A percentile compares a stretch with the other conserved stretches of the same genome.
phyloP scores from a whole-genome alignment of 2,329 filamentous ascomycete genomes.

The Phoma sp. region DNA sequence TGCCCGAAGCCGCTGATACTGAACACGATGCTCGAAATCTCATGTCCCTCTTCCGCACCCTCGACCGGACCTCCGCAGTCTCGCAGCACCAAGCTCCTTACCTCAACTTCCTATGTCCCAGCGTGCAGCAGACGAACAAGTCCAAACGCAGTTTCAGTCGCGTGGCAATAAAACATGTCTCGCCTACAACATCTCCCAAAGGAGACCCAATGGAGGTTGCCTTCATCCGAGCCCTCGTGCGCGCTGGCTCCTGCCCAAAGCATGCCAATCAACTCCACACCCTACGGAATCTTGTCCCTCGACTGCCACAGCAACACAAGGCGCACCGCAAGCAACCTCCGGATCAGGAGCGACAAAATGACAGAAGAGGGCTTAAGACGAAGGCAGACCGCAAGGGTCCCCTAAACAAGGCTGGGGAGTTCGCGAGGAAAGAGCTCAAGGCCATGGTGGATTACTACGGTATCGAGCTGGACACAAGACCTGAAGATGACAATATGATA shows the following conservation, averaged over 20 bases:
- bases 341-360: conserved; percentile 11
- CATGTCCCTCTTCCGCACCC: conserved; percentile 67
- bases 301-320: conserved; percentile 2
- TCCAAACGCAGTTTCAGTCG: conserved; percentile 28
- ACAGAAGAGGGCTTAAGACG: conserved; percentile 13
- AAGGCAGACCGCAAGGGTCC: conserved; percentile 22
- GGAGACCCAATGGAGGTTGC: conserved; percentile 55
- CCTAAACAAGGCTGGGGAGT: conserved; percentile 34
- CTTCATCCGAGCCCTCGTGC: conserved; percentile 61
- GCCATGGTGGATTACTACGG: conserved; percentile 58
- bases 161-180: conserved; percentile 20
- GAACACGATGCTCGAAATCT: conserved; percentile 65
- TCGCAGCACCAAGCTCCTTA: conserved; percentile 46
- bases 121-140: conserved; percentile 1
- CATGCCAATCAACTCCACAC: conserved; percentile 51
- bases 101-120: conserved; percentile 44
- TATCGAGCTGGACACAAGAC: conserved; percentile 28
- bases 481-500: conserved; percentile 34
- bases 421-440: conserved; percentile 52
- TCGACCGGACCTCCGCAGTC: conserved; percentile 59
- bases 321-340: not conserved
- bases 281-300: conserved; percentile 13
- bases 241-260: conserved; percentile 58
- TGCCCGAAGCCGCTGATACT: conserved; percentile 24
- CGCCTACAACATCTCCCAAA: conserved; percentile 23